Percentiles rank a stretch among this genome's conserved stretches.
Evolutionary conservation across 257 asterid species (phyloP).

Genomic region (Ballota nigra): DNA sequence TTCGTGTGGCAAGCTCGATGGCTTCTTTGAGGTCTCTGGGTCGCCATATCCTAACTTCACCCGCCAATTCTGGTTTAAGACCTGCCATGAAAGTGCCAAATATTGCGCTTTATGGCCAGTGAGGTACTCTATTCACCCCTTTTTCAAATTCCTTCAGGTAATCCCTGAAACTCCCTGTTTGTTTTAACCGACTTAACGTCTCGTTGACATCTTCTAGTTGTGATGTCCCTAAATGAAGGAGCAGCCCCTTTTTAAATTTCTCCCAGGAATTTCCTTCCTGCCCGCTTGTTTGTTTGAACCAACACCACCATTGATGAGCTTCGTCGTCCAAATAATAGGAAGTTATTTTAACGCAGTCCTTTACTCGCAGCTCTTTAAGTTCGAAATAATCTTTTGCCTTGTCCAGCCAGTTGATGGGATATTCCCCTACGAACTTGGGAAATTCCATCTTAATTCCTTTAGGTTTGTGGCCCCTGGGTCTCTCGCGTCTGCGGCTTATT

Average conservation of each 20-base stretch:
- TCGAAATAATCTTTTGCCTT: background rate
- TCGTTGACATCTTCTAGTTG: background rate
- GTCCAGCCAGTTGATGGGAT: background rate
- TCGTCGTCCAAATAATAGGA: background rate
- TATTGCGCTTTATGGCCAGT: too few relatives aligned
- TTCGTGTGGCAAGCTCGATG: too few relatives aligned
- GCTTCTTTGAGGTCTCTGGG: too few relatives aligned
- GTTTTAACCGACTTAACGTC: background rate
- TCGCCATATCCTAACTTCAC: too few relatives aligned
- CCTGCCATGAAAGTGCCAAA: too few relatives aligned
- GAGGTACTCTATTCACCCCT: too few relatives aligned
- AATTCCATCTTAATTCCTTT: background rate
- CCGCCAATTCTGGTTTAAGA: too few relatives aligned
- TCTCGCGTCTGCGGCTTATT: too few relatives aligned
- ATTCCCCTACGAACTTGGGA: background rate
- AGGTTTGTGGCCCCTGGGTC: background rate
- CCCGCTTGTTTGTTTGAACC: background rate
- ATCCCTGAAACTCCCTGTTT: background rate
- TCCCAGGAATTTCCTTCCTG: background rate
- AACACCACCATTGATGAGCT: background rate
- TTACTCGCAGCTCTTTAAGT: background rate
- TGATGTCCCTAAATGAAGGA: background rate
- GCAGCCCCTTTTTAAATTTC: background rate
- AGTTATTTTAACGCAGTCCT: background rate
- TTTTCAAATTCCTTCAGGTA: background rate